phyloP scores from a whole-genome alignment of 2,329 filamentous ascomycete genomes.

The Scleromitrula shiraiana region DNA sequence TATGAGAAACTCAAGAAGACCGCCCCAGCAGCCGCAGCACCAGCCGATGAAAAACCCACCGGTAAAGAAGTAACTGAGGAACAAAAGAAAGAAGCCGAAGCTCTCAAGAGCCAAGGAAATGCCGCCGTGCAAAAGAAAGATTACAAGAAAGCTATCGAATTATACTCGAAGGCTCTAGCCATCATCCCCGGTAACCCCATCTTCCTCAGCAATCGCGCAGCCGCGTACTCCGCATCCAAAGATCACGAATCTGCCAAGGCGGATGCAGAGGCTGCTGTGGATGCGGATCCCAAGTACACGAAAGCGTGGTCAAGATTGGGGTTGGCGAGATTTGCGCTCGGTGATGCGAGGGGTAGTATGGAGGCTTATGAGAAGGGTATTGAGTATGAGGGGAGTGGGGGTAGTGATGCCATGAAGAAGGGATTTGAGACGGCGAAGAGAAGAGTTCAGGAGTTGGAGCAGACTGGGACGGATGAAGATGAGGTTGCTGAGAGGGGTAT shows the following conservation, averaged over 20 bases:
- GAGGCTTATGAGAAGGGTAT: constrained; percentile 92
- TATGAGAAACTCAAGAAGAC: constrained; percentile 82
- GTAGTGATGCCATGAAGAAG: constrained; percentile 95
- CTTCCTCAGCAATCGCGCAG: constrained; percentile 95
- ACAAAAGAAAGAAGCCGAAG: constrained; percentile 74
- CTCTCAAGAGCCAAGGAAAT: constrained; percentile 85
- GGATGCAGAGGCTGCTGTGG: constrained; percentile 86
- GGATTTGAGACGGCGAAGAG: constrained; percentile 90
- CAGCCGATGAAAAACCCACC: constrained; percentile 35
- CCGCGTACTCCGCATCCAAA: constrained; percentile 76
- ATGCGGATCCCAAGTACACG: constrained; percentile 84
- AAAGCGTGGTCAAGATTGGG: constrained; percentile 96
- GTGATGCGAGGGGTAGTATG: constrained; percentile 85
- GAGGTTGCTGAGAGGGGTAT: constrained; percentile 43
- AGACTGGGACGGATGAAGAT: constrained; percentile 37
- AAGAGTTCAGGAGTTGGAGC: constrained; percentile 72
- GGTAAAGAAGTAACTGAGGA: constrained; percentile 34
- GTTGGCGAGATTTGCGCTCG: constrained; percentile 83
- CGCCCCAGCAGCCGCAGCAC: constrained; percentile 33
- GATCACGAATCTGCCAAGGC: constrained; percentile 77
- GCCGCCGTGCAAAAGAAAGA: constrained; percentile 93
- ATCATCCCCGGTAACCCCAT: constrained; percentile 83
- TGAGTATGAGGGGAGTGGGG: constrained; percentile 86
- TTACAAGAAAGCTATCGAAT: constrained; percentile 71
- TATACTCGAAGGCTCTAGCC: constrained; percentile 80